Evolutionary conservation across 768 basidiomycete species (phyloP).

Genomic region (button mushroom (Agaricus bisporus)): DNA sequence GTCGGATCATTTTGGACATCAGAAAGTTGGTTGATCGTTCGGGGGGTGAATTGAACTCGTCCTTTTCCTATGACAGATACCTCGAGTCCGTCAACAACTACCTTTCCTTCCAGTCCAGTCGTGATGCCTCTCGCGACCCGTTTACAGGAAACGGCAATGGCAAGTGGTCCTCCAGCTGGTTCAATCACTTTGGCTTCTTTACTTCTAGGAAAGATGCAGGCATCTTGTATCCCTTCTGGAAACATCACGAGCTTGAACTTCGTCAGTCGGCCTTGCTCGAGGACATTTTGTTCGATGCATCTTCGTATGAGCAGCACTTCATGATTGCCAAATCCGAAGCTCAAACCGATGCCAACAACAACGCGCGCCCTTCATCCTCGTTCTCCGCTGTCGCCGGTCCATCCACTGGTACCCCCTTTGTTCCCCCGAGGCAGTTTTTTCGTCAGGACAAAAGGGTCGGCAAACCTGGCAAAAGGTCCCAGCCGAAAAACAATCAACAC

Average conservation of each 20-base stretch:
- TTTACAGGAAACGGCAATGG: not conserved
- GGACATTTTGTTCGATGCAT: not conserved
- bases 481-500: not conserved
- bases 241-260: not conserved
- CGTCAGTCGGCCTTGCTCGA: not conserved
- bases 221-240: not conserved
- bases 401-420: not conserved
- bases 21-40: not conserved
- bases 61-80: not conserved
- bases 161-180: not conserved
- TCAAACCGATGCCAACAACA: not conserved
- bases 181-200: not conserved
- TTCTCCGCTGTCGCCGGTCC: not conserved
- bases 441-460: not conserved
- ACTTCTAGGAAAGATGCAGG: not conserved
- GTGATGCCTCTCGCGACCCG: not conserved
- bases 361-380: no score
- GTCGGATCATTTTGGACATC: not conserved
- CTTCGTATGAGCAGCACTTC: not conserved
- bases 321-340: not conserved
- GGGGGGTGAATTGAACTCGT: not conserved
- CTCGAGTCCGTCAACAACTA: not conserved
- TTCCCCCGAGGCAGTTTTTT: not conserved
- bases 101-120: not conserved
- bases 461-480: not conserved